A percentile compares a stretch with the other conserved stretches of the same genome.
These are phyloP conservation scores for Neopestalotiopsis rosae DNA, from an alignment of 2,329 filamentous ascomycete genomes.

Conservation along the genomic window DNA sequence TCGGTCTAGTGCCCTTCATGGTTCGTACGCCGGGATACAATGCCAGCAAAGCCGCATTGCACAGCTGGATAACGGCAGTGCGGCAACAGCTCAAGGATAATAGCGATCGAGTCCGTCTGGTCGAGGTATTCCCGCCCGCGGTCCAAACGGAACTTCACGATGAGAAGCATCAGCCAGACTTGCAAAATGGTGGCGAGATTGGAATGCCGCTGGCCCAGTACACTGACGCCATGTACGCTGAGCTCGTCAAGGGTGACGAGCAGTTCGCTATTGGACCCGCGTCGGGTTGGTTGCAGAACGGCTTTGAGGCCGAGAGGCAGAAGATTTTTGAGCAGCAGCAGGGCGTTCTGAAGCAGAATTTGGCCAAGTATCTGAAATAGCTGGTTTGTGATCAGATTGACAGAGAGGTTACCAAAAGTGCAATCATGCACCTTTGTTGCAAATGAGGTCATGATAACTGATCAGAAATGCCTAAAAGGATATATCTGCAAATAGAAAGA, in stretches of 20 bases:
- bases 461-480: no score
- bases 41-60: conserved; percentile 54
- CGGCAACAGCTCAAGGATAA: conserved; percentile 48
- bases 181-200: conserved; percentile 44
- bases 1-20: conserved; percentile 46
- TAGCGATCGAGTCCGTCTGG: conserved; percentile 37
- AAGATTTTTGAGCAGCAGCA: conserved; percentile 32
- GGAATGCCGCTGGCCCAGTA: conserved; percentile 55
- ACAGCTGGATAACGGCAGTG: conserved; percentile 48
- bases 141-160: conserved; percentile 52
- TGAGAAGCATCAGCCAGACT: conserved; percentile 42
- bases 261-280: conserved; percentile 22
- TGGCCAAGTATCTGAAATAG: conserved; percentile 29
- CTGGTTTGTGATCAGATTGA: no score
- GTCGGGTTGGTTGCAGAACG: conserved; percentile 29
- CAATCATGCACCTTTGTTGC: no score
- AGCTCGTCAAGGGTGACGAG: conserved; percentile 39
- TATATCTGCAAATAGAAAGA: no score
- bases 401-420: no score
- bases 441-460: no score
- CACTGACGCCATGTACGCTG: conserved; percentile 43
- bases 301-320: conserved; percentile 33
- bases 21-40: conserved; percentile 50
- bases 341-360: conserved; percentile 20
- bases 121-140: conserved; percentile 50